phyloP scores from a whole-genome alignment of 192 early-diverging fungal genomes.

The Coemansia umbellata region DNA sequence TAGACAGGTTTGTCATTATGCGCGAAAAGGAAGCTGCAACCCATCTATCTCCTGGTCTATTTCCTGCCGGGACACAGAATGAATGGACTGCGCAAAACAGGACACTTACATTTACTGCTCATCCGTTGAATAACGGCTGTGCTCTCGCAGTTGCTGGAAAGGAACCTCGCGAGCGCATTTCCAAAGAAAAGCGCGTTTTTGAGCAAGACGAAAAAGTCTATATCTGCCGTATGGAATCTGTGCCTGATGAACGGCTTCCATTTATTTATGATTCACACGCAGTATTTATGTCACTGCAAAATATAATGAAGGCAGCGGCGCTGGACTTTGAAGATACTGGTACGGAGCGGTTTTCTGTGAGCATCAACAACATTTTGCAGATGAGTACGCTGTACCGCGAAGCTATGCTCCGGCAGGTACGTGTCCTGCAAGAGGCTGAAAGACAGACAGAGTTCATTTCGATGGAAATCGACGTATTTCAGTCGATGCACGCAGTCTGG shows the following conservation, averaged over 20 bases:
- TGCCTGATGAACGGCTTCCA: constrained; percentile 22
- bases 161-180: constrained; percentile 13
- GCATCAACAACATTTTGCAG: constrained; percentile 11
- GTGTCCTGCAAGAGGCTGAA: constrained; percentile 19
- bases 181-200: background rate
- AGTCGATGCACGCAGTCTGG: constrained; percentile 47
- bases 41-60: constrained; percentile 19
- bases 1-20: constrained; percentile 25
- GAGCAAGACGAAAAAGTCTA: constrained; percentile 32
- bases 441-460: constrained; percentile 8
- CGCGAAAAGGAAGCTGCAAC: constrained; percentile 18
- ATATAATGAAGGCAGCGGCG: constrained; percentile 6
- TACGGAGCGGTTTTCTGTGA: background rate
- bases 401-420: constrained; percentile 38
- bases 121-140: constrained; percentile 18
- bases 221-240: constrained; percentile 11
- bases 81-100: constrained; percentile 36
- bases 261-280: constrained; percentile 50
- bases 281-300: constrained; percentile 37
- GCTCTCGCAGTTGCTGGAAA: constrained; percentile 30
- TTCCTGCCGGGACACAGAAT: constrained; percentile 19
- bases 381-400: constrained; percentile 46
- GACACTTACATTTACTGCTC: constrained; percentile 24
- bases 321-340: background rate
- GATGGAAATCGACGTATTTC: constrained; percentile 24